These are phyloP conservation scores for Hericium alpestre DNA, from an alignment of 768 basidiomycete genomes.

Conservation along the genomic window DNA sequence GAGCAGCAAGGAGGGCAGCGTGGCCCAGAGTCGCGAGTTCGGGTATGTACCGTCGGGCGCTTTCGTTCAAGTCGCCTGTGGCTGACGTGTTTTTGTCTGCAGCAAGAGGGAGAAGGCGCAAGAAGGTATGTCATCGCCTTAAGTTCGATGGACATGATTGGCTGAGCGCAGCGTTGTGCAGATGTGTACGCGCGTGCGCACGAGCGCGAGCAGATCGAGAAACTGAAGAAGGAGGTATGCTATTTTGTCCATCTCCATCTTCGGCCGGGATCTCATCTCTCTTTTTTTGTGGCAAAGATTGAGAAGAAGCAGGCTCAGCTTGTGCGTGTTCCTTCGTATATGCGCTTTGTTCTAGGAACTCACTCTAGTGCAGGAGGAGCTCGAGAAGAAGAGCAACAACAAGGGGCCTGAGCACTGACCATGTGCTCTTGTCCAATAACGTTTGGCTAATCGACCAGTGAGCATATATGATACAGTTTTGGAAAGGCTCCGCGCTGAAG, in stretches of 20 bases:
- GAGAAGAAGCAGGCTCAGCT: conserved; percentile 23
- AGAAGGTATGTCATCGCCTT: conserved; percentile 33
- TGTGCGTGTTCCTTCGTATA: conserved; percentile 12
- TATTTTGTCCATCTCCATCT: neutral
- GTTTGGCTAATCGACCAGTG: too few relatives aligned
- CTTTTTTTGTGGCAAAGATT: conserved; percentile 14
- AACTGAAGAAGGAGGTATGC: conserved; percentile 47
- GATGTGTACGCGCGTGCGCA: conserved; percentile 56
- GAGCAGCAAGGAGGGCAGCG: conserved; percentile 41
- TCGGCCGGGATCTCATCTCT: neutral
- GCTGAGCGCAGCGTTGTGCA: conserved; percentile 19
- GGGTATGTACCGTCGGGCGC: conserved; percentile 28
- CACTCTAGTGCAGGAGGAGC: neutral
- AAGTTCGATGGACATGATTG: neutral
- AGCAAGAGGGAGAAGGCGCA: conserved; percentile 70
- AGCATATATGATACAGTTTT: too few relatives aligned
- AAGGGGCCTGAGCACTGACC: too few relatives aligned
- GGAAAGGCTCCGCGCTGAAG: too few relatives aligned
- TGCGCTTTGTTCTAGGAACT: neutral
- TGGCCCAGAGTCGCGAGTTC: conserved; percentile 55
- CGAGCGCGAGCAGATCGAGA: conserved; percentile 46
- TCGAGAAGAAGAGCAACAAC: neutral
- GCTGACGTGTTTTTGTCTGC: conserved; percentile 7
- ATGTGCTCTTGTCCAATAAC: too few relatives aligned
- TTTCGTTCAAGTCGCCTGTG: conserved; percentile 8